Percentiles rank a stretch among this genome's conserved stretches.
Evolutionary conservation across 2,329 filamentous ascomycete species (phyloP).

Genomic region (Trichoderma sp.): DNA sequence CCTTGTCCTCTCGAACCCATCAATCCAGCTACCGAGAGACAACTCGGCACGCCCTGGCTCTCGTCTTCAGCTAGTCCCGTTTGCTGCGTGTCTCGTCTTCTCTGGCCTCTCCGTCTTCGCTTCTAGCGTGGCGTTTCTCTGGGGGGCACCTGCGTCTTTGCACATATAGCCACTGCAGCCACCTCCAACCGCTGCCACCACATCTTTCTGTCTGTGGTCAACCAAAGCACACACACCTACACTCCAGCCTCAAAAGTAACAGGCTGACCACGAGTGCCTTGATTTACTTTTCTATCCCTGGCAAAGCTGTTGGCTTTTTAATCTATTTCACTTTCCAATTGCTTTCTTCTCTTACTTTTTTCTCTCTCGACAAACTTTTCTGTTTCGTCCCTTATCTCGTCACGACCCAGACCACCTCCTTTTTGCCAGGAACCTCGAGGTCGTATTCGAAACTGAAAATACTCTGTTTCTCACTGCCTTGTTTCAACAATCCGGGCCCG

Average conservation of each 20-base stretch:
- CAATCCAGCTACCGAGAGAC: conserved; percentile 5
- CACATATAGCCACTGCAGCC: conserved; percentile 20
- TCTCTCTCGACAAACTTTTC: neutral
- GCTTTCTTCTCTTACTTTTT: neutral
- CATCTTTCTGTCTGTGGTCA: neutral
- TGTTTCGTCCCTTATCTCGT: neutral
- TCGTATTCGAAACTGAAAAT: neutral
- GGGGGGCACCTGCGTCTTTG: conserved; percentile 1
- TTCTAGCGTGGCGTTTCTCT: conserved; percentile 15
- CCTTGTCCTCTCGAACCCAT: neutral
- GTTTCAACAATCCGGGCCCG: neutral
- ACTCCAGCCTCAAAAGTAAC: neutral
- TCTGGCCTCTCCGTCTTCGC: conserved; percentile 11
- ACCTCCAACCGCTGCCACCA: conserved; percentile 4
- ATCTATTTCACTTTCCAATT: neutral
- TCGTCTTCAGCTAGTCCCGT: conserved; percentile 4
- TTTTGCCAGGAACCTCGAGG: neutral
- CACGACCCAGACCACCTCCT: neutral
- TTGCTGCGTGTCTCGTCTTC: conserved; percentile 5
- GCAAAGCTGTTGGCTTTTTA: neutral
- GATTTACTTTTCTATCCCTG: neutral
- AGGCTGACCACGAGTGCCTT: neutral
- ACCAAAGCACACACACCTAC: neutral
- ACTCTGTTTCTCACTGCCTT: neutral
- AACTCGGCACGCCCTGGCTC: conserved; percentile 4